Conservation (phyloP, 352 stramenopile species). For the Globisporangium nodosum region DNA sequence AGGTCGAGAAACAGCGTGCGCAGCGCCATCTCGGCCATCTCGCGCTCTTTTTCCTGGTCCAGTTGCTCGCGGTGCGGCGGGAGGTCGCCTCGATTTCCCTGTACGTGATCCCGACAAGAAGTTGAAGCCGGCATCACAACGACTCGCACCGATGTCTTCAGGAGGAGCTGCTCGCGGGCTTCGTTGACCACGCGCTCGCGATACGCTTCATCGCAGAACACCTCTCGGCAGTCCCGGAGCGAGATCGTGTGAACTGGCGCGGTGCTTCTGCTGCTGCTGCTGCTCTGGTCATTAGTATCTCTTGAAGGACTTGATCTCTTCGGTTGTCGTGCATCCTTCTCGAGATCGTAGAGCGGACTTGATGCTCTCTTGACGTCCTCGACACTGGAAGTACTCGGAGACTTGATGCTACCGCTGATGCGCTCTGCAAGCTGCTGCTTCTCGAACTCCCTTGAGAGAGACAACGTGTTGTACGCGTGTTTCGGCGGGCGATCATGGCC, state of each 20-base stretch:
- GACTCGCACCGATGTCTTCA: slow-evolving; percentile 22
- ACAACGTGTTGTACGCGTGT: slow-evolving; percentile 38
- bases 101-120: background rate
- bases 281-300: background rate
- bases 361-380: too few species aligned
- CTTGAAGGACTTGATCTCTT: background rate
- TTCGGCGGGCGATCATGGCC: slow-evolving; percentile 1
- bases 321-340: background rate
- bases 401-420: background rate
- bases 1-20: slow-evolving; percentile 45
- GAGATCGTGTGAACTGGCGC: slow-evolving; percentile 21
- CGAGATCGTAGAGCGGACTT: background rate
- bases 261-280: background rate
- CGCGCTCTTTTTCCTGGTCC: background rate
- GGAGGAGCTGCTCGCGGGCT: slow-evolving; percentile 16
- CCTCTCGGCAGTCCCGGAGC: slow-evolving; percentile 25
- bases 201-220: slow-evolving; percentile 51
- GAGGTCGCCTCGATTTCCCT: too few species aligned
- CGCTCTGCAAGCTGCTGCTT: background rate
- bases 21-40: slow-evolving; percentile 30
- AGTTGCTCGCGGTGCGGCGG: background rate
- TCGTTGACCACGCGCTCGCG: slow-evolving; percentile 35
- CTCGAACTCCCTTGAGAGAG: slow-evolving; percentile 15
- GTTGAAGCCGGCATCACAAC: slow-evolving; percentile 17
- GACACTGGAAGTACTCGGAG: too few species aligned